Evolutionary conservation across 116 monocot genomes (phyloP), one percentile per base, ranked within the genome.

Genomic region (Iris pallida): DNA sequence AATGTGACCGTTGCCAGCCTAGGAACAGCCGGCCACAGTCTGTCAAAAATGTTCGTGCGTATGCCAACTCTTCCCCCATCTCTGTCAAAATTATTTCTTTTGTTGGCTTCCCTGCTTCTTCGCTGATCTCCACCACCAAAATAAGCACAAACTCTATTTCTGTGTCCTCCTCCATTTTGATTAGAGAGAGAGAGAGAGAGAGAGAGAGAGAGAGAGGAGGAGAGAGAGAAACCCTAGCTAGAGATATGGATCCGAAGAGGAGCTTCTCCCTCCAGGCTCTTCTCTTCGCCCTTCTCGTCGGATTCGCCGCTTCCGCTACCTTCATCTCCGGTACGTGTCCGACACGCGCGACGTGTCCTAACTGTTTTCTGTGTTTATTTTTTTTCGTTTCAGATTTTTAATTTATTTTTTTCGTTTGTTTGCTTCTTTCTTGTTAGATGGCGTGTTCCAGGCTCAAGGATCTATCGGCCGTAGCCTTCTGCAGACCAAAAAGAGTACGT

Each of bases 391-490:
- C 7, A 19, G 16, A 17, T 3, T 56, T 5, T 56, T 55, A 55
- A 56, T 17, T 18, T 56, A 16, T 56, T 17, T 56, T 56, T 17
- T 2, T 17, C 58, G 8, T 57, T 18, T 16, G 16, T 58, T 20
- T 58, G 4, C 20, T 7, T 17, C 44, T 43, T 14, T 12, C 5
- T 43, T 45, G 12, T 11, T 45, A 62, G 62, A 62, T 62, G 11
- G 5, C 15, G 30, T 62, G 62, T 62, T 62, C 13, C 12, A 43
- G 16, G 11, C 42, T 62, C 62, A 62, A 0, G 43, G 42, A 62
- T 62, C 62, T 16, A 62, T 44, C 14, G 62, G 62, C 6, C 18
- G 62, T 42, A 62, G 16, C 45, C 62, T 62, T 5, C 62, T 62
- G 12, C 62, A 62, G 15, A 45, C 7, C 1, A 42, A 9, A 44